Base-by-base conservation (phyloP, 371 early-diverging fungal genomes). In the Mortierella sp. region DNA sequence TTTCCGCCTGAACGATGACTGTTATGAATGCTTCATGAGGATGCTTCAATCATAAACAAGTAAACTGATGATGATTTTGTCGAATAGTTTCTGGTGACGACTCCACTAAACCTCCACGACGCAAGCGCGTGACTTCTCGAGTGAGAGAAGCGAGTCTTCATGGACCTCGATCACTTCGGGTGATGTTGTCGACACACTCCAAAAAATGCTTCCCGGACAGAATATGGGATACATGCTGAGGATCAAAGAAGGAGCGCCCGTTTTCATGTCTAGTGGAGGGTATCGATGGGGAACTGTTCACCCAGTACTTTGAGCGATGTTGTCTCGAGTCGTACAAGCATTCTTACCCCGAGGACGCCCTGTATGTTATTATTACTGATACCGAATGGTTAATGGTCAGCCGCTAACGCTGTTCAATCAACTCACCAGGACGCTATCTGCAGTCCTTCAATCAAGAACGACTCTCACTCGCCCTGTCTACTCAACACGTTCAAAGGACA, bases 341-440 rank as follows among this genome's bases (percentile, higher is more conserved):
- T 61, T 38, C 54, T 26, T 68, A 61, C 58, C 62, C 69, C 61
- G 69, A 68, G 43, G 62, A 68, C 57, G 69, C 69, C 52, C 69
- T 61, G 69, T 68, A 68, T 53, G 61, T 67, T 47, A 31, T 51
- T 49, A 49, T n/a, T n/a, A 3, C 27, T 41, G 56, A 64, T 50
- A 43, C 52, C 50, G 56, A 31, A 41, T 47, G 63, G 42, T 51
- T 55, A 43, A 26, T 24, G 34, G 4, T 34, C 7, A 34, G 34
- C 10, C 34, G 4, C 34, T 34, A 7, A 34, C 34, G 34, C 4
- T 34, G 4, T 34, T 26, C 31, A 12, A 28, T 30, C 54, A 41
- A 53, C 38, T 50, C 50, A 30, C 43, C 59, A 66, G 67, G 47
- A 55, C 60, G 16, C 54, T 58, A 39, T 66, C 67, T 24, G 62